Evolutionary conservation across 2,329 filamentous ascomycete species (phyloP), one percentile per base, ranked within the genome.

Genomic region (Biscogniauxia marginata): DNA sequence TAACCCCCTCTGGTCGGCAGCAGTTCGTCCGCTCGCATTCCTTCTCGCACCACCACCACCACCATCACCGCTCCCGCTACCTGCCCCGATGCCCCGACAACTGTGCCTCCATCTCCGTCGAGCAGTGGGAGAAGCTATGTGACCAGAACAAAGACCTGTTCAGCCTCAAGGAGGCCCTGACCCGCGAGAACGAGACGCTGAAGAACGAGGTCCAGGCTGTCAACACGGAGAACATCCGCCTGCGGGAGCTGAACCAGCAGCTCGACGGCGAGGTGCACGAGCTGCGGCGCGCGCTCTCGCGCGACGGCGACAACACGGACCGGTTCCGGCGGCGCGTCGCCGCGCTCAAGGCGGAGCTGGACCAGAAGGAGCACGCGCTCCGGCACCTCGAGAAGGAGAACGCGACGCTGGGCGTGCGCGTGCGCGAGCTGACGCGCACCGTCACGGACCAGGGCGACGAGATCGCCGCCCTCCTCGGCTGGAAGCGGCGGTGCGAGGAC

Each of bases 101-200:
- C 62, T 70, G 67, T 50, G 63, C 65, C n/a, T 60, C 65, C 23
- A 55, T 69, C 39, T 48, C 65, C 2, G 24, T 60, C 18, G 62
- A 65, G n/a, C 54, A 67, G 7, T 71, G 62, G 63, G 61, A 64
- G 39, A 55, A 23, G 25, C 39, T 69, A 8, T 19, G 55, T 16
- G 56, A 57, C 20, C 58, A 64, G 23, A 65, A 69, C 52, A 63
- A 59, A 11, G 48, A 30, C 22, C 23, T 60, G 11, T 44, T 47
- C 11, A 48, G 51, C 6, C 43, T 43, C 7, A 65, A 61, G 47
- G 60, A 60, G 13, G 18, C 19, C 19, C 59, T 67, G 7, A 44
- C 48, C 1, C 54, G 53, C 50, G 67, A 70, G 44, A 66, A 66
- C 43, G 51, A 61, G 21, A 46, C 59, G 2, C 55, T 70, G 21